Conservation (phyloP, 2,329 filamentous ascomycete genomes). For the Cytospora leucostoma region DNA sequence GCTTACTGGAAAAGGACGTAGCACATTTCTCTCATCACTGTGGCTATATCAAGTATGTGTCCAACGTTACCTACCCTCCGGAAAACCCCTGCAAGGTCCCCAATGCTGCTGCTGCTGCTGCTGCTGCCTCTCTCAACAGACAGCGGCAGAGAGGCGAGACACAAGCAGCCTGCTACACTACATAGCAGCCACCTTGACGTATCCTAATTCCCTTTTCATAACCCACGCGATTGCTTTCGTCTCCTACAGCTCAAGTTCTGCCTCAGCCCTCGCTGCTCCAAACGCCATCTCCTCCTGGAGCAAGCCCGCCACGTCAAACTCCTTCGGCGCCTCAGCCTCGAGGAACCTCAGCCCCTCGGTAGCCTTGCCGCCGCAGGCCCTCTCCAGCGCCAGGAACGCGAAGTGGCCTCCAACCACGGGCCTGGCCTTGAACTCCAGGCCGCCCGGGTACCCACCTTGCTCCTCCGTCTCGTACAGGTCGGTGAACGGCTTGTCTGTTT, state of each 20-base stretch:
- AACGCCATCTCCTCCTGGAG: slow-evolving; percentile 29
- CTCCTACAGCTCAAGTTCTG: slow-evolving; percentile 23
- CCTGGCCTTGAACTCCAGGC: slow-evolving; percentile 74
- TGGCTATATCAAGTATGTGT: too few relatives aligned
- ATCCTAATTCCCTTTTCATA: too few relatives aligned
- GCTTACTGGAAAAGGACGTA: not conserved
- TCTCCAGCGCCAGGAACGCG: slow-evolving; percentile 78
- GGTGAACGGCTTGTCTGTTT: slow-evolving; percentile 69
- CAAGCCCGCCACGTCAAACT: slow-evolving; percentile 40
- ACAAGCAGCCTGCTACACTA: too few relatives aligned
- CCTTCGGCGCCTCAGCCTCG: slow-evolving; percentile 39
- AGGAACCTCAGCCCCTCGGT: slow-evolving; percentile 57
- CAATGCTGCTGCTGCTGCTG: too few relatives aligned
- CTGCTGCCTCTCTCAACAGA: too few relatives aligned
- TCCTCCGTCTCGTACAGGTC: slow-evolving; percentile 84
- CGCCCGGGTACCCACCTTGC: slow-evolving; percentile 68
- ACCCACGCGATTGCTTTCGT: not conserved
- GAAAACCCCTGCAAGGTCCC: too few relatives aligned
- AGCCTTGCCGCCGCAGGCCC: slow-evolving; percentile 73
- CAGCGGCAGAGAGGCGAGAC: too few relatives aligned
- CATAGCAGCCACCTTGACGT: too few relatives aligned
- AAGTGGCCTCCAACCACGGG: slow-evolving; percentile 87
- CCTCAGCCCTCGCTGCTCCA: slow-evolving; percentile 17
- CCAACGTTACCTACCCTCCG: too few relatives aligned
- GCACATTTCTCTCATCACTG: not conserved